Evolutionary conservation across 768 basidiomycete species (phyloP), one percentile per base, ranked within the genome.

Genomic region (Amanita subjunquillea): DNA sequence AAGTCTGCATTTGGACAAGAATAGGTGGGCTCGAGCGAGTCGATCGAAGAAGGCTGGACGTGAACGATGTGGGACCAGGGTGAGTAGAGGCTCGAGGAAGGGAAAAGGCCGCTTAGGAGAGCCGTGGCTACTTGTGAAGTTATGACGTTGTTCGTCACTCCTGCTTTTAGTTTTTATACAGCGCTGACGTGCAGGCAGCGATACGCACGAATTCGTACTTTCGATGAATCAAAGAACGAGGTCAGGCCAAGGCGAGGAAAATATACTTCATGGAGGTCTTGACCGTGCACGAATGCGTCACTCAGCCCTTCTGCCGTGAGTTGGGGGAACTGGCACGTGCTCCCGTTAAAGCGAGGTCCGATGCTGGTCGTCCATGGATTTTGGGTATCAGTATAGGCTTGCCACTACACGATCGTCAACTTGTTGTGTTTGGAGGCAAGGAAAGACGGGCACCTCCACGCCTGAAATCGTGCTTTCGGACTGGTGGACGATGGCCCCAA

Each of bases 71-170:
- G 55, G 4, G 55, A 53, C 25, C 23, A 36, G 4, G 37, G 70
- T 67, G 12, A 48, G 55, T 3, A 9, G 41, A 13, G n/a, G 13
- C 23, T 30, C 13, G 22, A 13, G 44, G 25, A 37, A 17, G 77
- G 75, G 60, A 77, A 77, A 8, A 78, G 62, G 2, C 76, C 75
- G 43, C 63, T 63, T 20, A 75, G 56, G 13, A 77, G 66, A 1
- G 72, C 74, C 15, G 72, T 72, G 15, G 76, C 74, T 1, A 77
- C 74, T 65, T 78, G 74, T 0, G 76, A 77, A 8, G 77, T 77
- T 27, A 78, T 75, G 15, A 67, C 69, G 47, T 78, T 78, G 63
- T 76, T 76, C 2, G 77, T 78, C 4, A 77, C 74, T 4, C 75
- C 73, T 75, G 48, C 5, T 32, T 4, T 6, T 10, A 42, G 50